Evolutionary conservation across 163 green algal genomes (phyloP), one percentile per base, ranked within the genome.

Genomic region (Prototheca cutis): DNA sequence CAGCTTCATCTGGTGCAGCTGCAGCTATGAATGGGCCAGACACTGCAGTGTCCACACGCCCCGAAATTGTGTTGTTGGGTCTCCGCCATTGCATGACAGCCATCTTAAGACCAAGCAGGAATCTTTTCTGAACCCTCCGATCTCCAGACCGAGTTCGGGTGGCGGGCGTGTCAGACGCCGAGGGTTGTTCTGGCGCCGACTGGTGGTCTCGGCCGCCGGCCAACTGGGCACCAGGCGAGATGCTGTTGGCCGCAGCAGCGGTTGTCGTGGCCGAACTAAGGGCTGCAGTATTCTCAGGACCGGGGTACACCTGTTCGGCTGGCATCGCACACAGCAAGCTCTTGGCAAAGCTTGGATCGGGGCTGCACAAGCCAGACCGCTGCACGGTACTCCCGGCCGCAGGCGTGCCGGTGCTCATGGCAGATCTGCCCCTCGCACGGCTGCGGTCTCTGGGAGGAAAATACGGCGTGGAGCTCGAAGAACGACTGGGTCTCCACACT

Each of bases 251-350:
- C 0, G 76, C 71, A 19, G 81, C 70, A 0, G 83, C 76, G 24
- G 42, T 62, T 23, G 71, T 81, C 33, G 76, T 83, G 40, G 68
- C 66, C 25, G 64, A 80, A 61, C 71, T 89, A 55, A 62, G 83
- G 6, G 70, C 58, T 23, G 68, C 62, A 4, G 77, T 92, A 36
- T 21, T 40, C 8, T 21, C 45, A 21, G 63, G 83, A 76, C 69
- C 89, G 36, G 79, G 78, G 1, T 93, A 76, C 66, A 87, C 58
- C 28, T 87, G 75, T 67, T 81, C 63, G 21, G 84, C 79, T 21
- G 83, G 83, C 19, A 64, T 88, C 8, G 72, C 83, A 1, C 83
- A 87, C 65, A 85, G 79, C 65, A 90, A 88, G 66, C 65, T 93
- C 28, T 62, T 93, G 70, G 74, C 75, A 24, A 93, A 93, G 72